Evolutionary conservation across 768 basidiomycete genomes (phyloP).

Genomic region (Xerocomus brunneocitrinus): DNA sequence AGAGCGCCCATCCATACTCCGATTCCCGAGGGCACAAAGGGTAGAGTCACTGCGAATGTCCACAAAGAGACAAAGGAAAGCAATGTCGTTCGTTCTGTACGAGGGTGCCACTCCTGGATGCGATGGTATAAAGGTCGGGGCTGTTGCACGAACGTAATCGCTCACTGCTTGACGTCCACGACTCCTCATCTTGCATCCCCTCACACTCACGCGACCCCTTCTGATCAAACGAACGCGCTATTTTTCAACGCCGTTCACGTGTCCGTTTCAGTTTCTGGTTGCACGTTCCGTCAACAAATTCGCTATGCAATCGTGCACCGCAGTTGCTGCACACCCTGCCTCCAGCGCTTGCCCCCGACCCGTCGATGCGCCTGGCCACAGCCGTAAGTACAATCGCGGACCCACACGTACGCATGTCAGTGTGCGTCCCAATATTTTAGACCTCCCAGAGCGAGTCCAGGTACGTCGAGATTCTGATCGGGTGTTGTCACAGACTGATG

Average conservation of each 20-base stretch:
- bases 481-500: not conserved
- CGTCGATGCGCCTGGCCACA: not conserved
- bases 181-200: not conserved
- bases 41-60: not conserved
- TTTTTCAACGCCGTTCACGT: not conserved
- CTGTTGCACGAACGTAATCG: not conserved
- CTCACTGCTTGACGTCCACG: not conserved
- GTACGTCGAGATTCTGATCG: not conserved
- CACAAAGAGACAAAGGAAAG: not conserved
- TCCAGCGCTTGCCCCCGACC: not conserved
- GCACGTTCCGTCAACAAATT: not conserved
- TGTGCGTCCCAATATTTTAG: not conserved
- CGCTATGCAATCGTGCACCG: not conserved
- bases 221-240: not conserved
- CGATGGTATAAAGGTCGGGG: not conserved
- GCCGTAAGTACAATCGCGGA: not conserved
- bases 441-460: not conserved
- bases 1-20: not conserved
- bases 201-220: not conserved
- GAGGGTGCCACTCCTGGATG: not conserved
- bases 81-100: not conserved
- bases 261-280: not conserved
- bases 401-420: not conserved
- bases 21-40: slow-evolving; percentile 13
- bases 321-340: not conserved